Conservation (phyloP, 371 early-diverging fungal genomes). For the Entomophthora muscae region DNA sequence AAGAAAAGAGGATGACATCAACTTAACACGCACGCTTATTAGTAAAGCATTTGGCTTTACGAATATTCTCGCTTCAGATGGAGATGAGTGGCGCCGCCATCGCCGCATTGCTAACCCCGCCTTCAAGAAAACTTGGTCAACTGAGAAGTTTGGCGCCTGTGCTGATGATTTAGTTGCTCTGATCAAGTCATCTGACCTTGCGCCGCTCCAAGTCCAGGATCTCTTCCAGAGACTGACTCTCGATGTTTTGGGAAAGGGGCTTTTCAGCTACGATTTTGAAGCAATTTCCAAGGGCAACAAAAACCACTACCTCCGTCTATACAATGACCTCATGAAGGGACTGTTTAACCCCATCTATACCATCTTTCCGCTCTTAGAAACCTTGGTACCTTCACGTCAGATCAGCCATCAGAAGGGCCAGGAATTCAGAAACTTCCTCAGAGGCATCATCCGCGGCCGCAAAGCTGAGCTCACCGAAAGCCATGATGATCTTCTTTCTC, state of each 20-base stretch:
- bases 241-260: constrained; percentile 8
- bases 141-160: constrained; percentile 2
- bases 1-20: neutral
- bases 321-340: constrained; percentile 2
- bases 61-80: neutral
- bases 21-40: neutral
- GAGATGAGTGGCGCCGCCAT: constrained; percentile 2
- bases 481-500: neutral
- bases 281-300: neutral
- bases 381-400: neutral
- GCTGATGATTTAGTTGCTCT: neutral
- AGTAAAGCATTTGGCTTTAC: neutral
- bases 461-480: neutral
- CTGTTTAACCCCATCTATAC: constrained; percentile 2
- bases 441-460: neutral
- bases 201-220: neutral
- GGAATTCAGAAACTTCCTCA: neutral
- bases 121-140: constrained; percentile 6
- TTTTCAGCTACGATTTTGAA: constrained; percentile 7
- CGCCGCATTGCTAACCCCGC: constrained; percentile 8
- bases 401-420: neutral
- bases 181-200: neutral
- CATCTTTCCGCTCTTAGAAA: constrained; percentile 3
- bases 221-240: constrained; percentile 4
- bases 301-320: neutral